phyloP scores from a whole-genome alignment of 208 protist species.

The Crithidia thermophila region DNA sequence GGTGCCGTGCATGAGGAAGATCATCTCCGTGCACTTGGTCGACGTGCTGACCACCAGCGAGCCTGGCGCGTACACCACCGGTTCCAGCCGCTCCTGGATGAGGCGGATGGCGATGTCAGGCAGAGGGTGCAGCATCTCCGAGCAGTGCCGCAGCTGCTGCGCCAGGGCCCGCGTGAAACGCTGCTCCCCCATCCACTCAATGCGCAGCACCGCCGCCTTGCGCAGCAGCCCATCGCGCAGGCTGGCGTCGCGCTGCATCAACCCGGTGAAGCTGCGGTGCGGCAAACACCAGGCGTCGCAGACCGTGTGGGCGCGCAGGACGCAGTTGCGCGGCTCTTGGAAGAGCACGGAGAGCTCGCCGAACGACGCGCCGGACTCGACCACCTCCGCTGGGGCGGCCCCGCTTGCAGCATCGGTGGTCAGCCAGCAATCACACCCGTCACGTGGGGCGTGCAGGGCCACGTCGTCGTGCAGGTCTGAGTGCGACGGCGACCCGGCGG shows the following conservation, averaged over 20 bases:
- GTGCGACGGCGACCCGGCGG: neutral
- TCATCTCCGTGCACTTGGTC: constrained; percentile 61
- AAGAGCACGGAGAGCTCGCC: constrained; percentile 88
- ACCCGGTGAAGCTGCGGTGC: constrained; percentile 52
- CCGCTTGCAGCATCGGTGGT: neutral
- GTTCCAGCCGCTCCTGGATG: constrained; percentile 84
- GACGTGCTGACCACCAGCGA: constrained; percentile 78
- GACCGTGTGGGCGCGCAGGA: constrained; percentile 62
- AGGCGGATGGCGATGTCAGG: constrained; percentile 72
- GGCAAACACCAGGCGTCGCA: constrained; percentile 89
- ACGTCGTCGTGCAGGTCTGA: neutral
- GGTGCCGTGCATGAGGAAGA: constrained; percentile 75
- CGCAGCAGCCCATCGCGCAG: constrained; percentile 58
- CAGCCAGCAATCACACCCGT: constrained; percentile 19
- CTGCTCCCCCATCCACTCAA: constrained; percentile 86
- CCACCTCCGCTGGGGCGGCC: constrained; percentile 26
- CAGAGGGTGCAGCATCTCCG: constrained; percentile 63
- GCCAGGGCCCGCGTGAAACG: constrained; percentile 68
- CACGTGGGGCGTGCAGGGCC: neutral
- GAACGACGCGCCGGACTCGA: constrained; percentile 73
- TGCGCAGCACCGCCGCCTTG: constrained; percentile 83
- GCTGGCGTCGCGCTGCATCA: constrained; percentile 71
- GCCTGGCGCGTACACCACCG: constrained; percentile 76
- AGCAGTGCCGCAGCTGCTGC: constrained; percentile 61
- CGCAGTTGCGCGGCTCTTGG: constrained; percentile 73